Conservation (phyloP, 73 alveolate species). For the Tetrahymena malaccensis region DNA sequence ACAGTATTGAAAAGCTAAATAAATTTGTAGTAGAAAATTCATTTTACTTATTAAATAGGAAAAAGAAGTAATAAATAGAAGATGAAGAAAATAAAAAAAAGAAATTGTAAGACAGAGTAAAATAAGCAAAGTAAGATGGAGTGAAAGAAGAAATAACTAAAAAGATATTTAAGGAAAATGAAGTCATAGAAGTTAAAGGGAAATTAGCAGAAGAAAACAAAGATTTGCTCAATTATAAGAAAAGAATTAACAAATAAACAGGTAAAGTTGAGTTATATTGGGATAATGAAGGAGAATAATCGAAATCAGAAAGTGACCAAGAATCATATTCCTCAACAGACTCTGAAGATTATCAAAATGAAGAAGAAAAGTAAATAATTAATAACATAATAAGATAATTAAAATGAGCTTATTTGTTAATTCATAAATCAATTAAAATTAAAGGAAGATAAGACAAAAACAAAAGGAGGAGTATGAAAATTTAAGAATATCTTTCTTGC, state of each 20-base stretch:
- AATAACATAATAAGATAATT: too few species aligned
- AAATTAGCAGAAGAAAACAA: neutral
- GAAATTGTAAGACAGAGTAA: neutral
- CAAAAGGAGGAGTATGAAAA: slow-evolving; percentile 47
- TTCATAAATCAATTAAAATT: neutral
- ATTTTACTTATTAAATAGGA: neutral
- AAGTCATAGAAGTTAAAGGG: neutral
- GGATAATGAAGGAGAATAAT: slow-evolving; percentile 9
- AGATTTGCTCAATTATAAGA: neutral
- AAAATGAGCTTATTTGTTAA: too few species aligned
- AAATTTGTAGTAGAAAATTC: neutral
- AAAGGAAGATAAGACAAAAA: slow-evolving; percentile 25
- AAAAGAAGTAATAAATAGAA: neutral
- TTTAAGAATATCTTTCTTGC: slow-evolving; percentile 41
- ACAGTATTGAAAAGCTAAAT: neutral
- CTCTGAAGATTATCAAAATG: slow-evolving; percentile 1
- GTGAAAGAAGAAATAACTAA: slow-evolving; percentile 3
- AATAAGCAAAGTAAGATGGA: neutral
- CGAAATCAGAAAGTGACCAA: neutral
- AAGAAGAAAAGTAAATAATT: slow-evolving; percentile 18
- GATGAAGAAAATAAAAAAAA: neutral
- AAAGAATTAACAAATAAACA: slow-evolving; percentile 8
- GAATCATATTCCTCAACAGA: neutral
- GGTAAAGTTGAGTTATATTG: slow-evolving; percentile 2
- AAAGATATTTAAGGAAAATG: neutral